Conservation (phyloP, 2,329 filamentous ascomycete species). For the Fonsecaea pugnacius region DNA sequence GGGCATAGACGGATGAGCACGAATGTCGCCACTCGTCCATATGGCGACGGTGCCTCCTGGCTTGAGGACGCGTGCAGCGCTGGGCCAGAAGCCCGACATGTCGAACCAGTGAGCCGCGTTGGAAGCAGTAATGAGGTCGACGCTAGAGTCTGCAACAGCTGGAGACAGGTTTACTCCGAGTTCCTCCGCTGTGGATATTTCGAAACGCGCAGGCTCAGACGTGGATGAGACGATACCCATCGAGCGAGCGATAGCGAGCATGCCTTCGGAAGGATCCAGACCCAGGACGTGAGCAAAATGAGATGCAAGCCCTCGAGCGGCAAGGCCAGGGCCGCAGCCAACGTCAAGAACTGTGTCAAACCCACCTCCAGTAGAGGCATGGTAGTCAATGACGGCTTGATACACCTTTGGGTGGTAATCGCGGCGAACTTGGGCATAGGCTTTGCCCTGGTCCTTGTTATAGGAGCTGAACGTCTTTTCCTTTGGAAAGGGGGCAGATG, state of each 20-base stretch:
- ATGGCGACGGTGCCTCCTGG: constrained; percentile 60
- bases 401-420: constrained; percentile 55
- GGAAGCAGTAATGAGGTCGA: constrained; percentile 57
- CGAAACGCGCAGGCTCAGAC: constrained; percentile 47
- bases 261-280: constrained; percentile 57
- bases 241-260: constrained; percentile 55
- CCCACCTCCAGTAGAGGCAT: constrained; percentile 52
- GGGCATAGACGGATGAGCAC: constrained; percentile 44
- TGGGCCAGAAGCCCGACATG: constrained; percentile 55
- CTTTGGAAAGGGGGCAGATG: constrained; percentile 4
- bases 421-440: constrained; percentile 51
- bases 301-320: constrained; percentile 50
- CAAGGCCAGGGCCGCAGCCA: constrained; percentile 63
- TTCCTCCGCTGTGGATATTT: constrained; percentile 51
- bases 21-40: constrained; percentile 46
- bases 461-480: constrained; percentile 53
- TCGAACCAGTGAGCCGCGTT: constrained; percentile 64
- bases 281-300: constrained; percentile 55
- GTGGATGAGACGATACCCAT: constrained; percentile 37
- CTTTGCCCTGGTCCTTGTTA: constrained; percentile 49
- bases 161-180: constrained; percentile 43
- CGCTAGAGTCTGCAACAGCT: constrained; percentile 42
- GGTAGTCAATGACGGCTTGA: constrained; percentile 52
- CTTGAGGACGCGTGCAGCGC: constrained; percentile 53
- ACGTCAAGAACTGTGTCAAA: constrained; percentile 56